Evolutionary conservation across 164 flowering plant species (phyloP).

Genomic region (Chimonanthus salicifolius): DNA sequence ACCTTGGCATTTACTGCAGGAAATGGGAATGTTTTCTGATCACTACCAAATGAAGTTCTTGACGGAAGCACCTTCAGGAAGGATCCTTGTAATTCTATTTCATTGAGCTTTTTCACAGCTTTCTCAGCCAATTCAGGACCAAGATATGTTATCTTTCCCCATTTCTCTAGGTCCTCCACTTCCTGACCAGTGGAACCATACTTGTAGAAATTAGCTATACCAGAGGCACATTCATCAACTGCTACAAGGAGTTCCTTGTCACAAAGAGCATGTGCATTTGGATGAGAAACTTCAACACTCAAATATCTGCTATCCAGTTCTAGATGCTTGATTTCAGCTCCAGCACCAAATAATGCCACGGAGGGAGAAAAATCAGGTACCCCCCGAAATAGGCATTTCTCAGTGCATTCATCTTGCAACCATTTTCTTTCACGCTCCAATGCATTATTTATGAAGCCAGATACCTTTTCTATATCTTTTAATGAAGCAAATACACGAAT

Average conservation of each 20-base stretch:
- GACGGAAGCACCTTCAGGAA: constrained; percentile 47
- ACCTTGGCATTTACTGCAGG: constrained; percentile 71
- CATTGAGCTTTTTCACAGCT: constrained; percentile 41
- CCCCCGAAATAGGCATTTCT: constrained; percentile 63
- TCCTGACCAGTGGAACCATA: constrained; percentile 35
- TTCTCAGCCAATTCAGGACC: constrained; percentile 69
- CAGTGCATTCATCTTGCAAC: constrained; percentile 72
- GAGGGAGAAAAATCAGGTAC: constrained; percentile 47
- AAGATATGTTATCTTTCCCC: constrained; percentile 78
- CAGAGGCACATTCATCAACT: constrained; percentile 54
- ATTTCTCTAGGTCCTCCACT: constrained; percentile 42
- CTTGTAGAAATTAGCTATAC: constrained; percentile 56
- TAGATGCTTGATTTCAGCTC: constrained; percentile 83
- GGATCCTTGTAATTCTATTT: constrained; percentile 40
- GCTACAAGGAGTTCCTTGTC: constrained; percentile 68
- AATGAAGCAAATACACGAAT: constrained; percentile 52
- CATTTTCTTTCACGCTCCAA: constrained; percentile 54
- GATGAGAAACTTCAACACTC: constrained; percentile 54
- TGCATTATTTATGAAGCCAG: constrained; percentile 33
- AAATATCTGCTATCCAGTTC: constrained; percentile 71
- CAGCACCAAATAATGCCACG: constrained; percentile 84
- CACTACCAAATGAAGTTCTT: constrained; percentile 34
- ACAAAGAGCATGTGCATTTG: constrained; percentile 30
- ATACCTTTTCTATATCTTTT: constrained; percentile 40
- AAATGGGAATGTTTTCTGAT: constrained; percentile 41